phyloP scores from a whole-genome alignment of 495 filamentous ascomycete genomes.

The Melanomma pulvis-pyrius region DNA sequence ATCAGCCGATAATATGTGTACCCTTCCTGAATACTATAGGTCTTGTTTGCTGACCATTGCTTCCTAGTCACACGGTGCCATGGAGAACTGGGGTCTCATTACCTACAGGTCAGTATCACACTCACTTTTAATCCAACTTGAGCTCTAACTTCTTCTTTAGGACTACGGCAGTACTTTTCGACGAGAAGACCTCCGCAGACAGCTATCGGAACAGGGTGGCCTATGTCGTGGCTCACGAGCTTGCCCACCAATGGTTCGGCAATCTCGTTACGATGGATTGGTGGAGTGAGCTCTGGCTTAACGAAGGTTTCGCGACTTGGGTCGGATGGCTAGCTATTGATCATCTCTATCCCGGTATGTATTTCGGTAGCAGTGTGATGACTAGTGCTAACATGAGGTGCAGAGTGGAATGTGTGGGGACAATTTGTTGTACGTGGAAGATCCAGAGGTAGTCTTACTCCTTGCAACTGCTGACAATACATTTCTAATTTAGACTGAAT shows the following conservation, averaged over 20 bases:
- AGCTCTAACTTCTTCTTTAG: conserved; percentile 41
- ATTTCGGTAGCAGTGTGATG: background rate
- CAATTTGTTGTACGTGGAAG: conserved; percentile 79
- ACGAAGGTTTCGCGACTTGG: conserved; percentile 96
- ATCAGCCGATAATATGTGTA: conserved; percentile 44
- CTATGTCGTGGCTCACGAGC: conserved; percentile 91
- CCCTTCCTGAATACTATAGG: background rate
- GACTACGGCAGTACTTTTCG: conserved; percentile 88
- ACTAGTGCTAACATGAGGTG: conserved; percentile 22
- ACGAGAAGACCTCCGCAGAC: conserved; percentile 85
- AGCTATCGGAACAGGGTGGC: conserved; percentile 87
- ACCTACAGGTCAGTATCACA: conserved; percentile 64
- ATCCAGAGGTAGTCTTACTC: conserved; percentile 55
- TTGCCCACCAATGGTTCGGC: conserved; percentile 98
- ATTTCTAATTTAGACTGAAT: conserved; percentile 65
- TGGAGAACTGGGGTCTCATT: conserved; percentile 90
- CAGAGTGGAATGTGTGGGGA: conserved; percentile 91
- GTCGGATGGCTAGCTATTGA: conserved; percentile 93
- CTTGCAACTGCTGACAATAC: conserved; percentile 30
- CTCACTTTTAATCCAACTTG: background rate
- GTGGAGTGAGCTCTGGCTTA: conserved; percentile 93
- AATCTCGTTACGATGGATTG: conserved; percentile 89
- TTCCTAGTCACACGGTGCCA: conserved; percentile 66
- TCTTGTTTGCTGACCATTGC: conserved; percentile 42
- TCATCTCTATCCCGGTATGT: conserved; percentile 77